A percentile compares a stretch with the other conserved stretches of the same genome.
Evolutionary conservation across 2,329 filamentous ascomycete species (phyloP).

Genomic region (Monilinia vaccinii-corymbosi): DNA sequence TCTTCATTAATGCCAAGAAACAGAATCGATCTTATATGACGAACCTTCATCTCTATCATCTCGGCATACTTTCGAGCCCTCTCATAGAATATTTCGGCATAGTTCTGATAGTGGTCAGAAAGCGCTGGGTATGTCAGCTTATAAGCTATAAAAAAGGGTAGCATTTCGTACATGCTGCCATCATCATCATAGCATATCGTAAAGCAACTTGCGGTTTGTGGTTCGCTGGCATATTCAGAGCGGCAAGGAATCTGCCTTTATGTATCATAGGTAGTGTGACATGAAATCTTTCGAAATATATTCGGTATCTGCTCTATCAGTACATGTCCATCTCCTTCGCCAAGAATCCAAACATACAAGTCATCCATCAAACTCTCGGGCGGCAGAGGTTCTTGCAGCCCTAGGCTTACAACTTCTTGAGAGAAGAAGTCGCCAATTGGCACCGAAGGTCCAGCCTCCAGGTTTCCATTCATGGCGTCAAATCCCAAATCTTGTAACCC

Average conservation of each 20-base stretch:
- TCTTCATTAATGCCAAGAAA: neutral
- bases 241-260: conserved; percentile 61
- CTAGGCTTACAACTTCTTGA: conserved; percentile 62
- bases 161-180: conserved; percentile 46
- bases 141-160: neutral
- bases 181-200: conserved; percentile 81
- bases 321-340: neutral
- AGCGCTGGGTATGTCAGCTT: conserved; percentile 32
- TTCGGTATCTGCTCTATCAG: conserved; percentile 45
- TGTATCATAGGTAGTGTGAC: conserved; percentile 70
- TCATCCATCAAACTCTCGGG: conserved; percentile 73
- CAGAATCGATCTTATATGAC: conserved; percentile 9
- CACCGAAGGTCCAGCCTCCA: neutral
- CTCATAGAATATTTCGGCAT: conserved; percentile 73
- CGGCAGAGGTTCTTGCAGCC: conserved; percentile 73
- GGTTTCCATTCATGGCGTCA: conserved; percentile 9
- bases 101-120: conserved; percentile 60
- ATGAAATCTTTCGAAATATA: conserved; percentile 71
- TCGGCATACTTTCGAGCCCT: conserved; percentile 77
- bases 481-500: conserved; percentile 16
- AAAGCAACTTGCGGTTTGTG: conserved; percentile 75
- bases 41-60: conserved; percentile 69
- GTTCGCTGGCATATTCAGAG: conserved; percentile 62
- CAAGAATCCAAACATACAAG: conserved; percentile 43
- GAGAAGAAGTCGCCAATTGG: conserved; percentile 39